Base-by-base conservation (phyloP, 306 rosid species). In the Chamaecrista fasciculata region DNA sequence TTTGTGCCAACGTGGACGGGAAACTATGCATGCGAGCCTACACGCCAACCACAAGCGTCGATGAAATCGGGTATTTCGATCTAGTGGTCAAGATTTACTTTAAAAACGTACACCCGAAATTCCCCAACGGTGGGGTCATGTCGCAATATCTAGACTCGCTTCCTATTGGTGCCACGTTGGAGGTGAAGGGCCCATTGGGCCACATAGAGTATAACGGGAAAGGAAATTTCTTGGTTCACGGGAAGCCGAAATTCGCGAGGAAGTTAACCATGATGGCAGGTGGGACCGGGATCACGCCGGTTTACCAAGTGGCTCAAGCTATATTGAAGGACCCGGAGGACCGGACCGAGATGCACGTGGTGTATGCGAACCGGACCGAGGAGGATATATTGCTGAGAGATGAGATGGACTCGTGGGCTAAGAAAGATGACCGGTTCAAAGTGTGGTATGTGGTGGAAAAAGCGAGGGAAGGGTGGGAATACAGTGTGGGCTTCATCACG, bases 21-120 rank as follows among this genome's bases (percentile, higher is more conserved):
- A 89, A 92, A 81, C 76, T 92, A 0, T 92, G 98, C 84, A 87
- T 92, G 88, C 80, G 98, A 57, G 98, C 96, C 46, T 92, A 89
- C 71, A 92, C 98, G 11, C 98, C 98, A 3, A 69, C 86, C 0
- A 90, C 82, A 64, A 26, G 66, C 42, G 57, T 79, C 0, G 91
- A 90, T 25, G 88, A 79, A 60, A 81, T 83, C 1, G 96, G 98
- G 0, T 83, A 77, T 36, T 90, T 90, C 5, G 98, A 92, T 25
- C 56, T 92, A 15, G 73, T 92, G 18, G 90, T 92, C 2, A 92
- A 92, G 68, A 56, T 92, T 20, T 92, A 92, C 73, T 86, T 86
- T 46, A 89, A 78, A 66, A 79, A 75, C 0, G 87, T 90, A 5
- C 93, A 92, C 36, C 96, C 96, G 0, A 79, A 79, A 56, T 92